Base-by-base conservation (phyloP, 345 rosid genomes). In the Eutrema yunnanense region DNA sequence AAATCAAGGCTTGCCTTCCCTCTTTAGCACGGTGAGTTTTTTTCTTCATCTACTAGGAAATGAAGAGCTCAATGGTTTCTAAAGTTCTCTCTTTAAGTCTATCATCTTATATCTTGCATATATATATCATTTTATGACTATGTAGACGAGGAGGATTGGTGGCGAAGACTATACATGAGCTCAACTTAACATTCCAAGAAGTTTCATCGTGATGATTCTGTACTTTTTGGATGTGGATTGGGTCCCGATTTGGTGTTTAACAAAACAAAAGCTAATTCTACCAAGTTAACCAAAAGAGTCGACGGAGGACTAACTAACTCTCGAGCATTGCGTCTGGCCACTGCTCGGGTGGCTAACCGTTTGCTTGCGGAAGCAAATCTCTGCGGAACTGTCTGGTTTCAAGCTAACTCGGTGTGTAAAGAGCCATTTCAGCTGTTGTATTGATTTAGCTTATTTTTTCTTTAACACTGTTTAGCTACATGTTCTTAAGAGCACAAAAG, bases 61-160 rank as follows among this genome's bases (percentile, higher is more conserved):
- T 27, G 22, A 14, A 55, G 57, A 55, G 41, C 7, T 29, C 10
- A 29, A 54, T 10, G 6, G 29, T 70, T 64, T 8, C 38, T 44
- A 22, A 22, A 22, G 2, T 34, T 61, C 13, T 52, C 36, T 47
- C 8, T 22, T 42, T 0, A 49, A 13, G 47, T 6, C 12, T 63
- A 13, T 32, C 69, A 38, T 62, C n/a, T 67, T 41, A 19, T 62
- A 36, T 50, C 62, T 49, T 16, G 0, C 40, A 54, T 26, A 12
- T 22, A 33, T 29, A 51, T 60, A 68, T 30, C 3, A 71, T 62
- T 65, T 10, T 67, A 55, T 63, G 74, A 30, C 43, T 50, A 43
- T 50, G 63, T 47, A 96, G 99, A 87, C 86, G 92, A 85, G 97
- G 94, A 16, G 93, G 90, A 14, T 83, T 87, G 33, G 96, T 92